These are phyloP conservation scores for Corymbia citriodora DNA, from an alignment of 441 rosid species.

Conservation along the genomic window DNA sequence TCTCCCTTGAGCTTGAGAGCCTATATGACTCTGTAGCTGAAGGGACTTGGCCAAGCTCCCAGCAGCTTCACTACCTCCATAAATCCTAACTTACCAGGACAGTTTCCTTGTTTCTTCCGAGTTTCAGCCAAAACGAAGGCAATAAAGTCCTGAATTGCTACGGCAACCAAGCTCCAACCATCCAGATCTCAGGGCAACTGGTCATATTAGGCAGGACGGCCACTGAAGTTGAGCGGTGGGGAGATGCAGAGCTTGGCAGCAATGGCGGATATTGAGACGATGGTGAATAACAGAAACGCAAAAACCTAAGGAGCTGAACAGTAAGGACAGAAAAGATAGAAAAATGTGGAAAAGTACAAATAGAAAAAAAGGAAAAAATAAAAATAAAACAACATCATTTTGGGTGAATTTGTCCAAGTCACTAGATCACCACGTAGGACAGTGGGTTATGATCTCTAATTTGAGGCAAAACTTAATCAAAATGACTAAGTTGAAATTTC, in stretches of 20 bases:
- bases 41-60: conserved; percentile 27
- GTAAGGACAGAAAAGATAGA: neutral
- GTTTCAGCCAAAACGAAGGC: neutral
- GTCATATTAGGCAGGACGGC: neutral
- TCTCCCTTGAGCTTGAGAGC: conserved; percentile 34
- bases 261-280: neutral
- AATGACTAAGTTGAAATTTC: neutral
- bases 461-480: no score
- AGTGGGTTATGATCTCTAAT: no score
- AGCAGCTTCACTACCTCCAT: conserved; percentile 33
- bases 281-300: neutral
- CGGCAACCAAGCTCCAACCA: neutral
- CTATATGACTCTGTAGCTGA: conserved; percentile 33
- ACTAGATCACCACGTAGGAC: no score
- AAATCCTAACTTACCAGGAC: neutral
- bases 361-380: no score
- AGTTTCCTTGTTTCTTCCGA: neutral
- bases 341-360: neutral
- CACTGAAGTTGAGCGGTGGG: neutral
- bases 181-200: neutral
- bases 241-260: neutral
- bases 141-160: neutral
- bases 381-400: neutral
- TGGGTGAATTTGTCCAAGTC: neutral
- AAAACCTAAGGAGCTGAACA: neutral